Evolutionary conservation across 169 alveolate genomes (phyloP).

Genomic region (Plasmodium knowlesi): DNA sequence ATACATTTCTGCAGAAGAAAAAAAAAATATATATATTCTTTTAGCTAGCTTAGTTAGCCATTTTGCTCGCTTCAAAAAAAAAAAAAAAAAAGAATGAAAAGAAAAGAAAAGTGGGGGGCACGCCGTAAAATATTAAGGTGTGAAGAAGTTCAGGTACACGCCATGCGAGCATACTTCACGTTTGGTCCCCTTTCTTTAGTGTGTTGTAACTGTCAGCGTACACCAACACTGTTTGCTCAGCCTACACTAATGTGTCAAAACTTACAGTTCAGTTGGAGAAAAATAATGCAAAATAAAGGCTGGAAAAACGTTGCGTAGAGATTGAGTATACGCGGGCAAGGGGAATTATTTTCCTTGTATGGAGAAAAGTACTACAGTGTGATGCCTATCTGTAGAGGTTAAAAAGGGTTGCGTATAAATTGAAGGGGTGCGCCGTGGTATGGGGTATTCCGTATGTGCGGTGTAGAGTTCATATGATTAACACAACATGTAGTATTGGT

Average conservation of each 20-base stretch:
- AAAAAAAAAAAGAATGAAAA: not conserved
- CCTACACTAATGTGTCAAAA: not conserved
- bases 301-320: not conserved
- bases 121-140: not conserved
- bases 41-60: not conserved
- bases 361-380: not conserved
- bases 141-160: not conserved
- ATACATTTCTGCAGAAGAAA: slow-evolving; percentile 4
- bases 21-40: not conserved
- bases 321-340: not conserved
- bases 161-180: not conserved
- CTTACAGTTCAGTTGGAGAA: not conserved
- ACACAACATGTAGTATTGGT: not conserved
- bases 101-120: not conserved
- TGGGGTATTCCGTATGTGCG: not conserved
- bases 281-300: not conserved
- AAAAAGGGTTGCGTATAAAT: not conserved
- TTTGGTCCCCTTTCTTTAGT: not conserved
- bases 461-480: not conserved
- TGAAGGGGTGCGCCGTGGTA: not conserved
- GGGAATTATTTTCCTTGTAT: not conserved
- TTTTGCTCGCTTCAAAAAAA: not conserved
- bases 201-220: not conserved
- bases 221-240: not conserved
- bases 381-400: not conserved